Base-by-base conservation (phyloP, 2,329 filamentous ascomycete genomes). In the Laburnicola sp. region DNA sequence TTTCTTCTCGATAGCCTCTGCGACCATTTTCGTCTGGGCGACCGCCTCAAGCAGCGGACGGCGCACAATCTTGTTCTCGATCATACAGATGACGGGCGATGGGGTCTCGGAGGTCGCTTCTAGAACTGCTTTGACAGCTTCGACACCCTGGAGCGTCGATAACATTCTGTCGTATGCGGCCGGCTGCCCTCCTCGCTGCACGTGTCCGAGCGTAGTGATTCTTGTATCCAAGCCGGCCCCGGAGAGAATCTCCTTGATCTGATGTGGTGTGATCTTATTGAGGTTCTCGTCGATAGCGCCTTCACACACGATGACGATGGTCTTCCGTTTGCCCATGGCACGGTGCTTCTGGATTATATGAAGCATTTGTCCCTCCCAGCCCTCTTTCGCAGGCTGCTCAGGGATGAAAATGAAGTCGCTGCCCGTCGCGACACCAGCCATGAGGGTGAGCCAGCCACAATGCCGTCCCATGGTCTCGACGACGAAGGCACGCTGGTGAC, bases 331-430 rank as follows among this genome's bases (percentile, higher is more conserved):
- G 68, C 94, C 94, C 68, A 91, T 82, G 56, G 82, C 80, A 59
- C 94, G 87, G 76, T 97, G 94, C 86, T 94, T 70, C 56, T 64
- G 57, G 48, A 59, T 51, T 52, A 64, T 58, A 65, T 51, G 64
- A 56, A 63, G 60, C 57, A 66, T 67, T 22, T 66, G 60, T 30
- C 58, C 83, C 71, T 88, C 85, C 94, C 94, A 99, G 66, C 93
- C 88, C 56, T 89, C 85, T 53, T 85, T 82, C 39, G 91, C 89
- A 52, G 94, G 94, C 71, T 92, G 91, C 75, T 99, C 94, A 0
- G 94, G 94, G 58, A 97, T 93, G 74, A 99, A 97, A 64, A 97
- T 84, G 75, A 95, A 99, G 74, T 99, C 94, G 11, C 94, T 92
- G 43, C 93, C 94, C 0, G 91, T 96, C 51, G 90, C 92, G 22